These are phyloP conservation scores for Withania somnifera DNA, from an alignment of 305 asterid genomes.

Conservation along the genomic window DNA sequence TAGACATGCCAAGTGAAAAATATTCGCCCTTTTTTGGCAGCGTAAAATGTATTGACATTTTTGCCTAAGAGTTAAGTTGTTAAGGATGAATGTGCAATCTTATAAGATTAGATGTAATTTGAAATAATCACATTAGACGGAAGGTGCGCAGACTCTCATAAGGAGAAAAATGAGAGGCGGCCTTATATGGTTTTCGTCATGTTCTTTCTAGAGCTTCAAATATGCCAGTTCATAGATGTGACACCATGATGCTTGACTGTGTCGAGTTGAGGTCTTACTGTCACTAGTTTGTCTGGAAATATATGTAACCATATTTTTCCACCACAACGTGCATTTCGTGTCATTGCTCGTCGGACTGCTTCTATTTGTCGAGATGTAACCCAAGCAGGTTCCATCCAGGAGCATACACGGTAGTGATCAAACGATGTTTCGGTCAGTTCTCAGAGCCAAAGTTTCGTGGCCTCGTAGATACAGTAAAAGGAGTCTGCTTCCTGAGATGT, in stretches of 20 bases:
- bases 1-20: too few relatives aligned
- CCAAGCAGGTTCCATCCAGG: constrained; percentile 47
- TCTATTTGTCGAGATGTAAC: too few relatives aligned
- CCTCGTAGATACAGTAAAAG: constrained; percentile 82
- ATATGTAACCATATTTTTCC: too few relatives aligned
- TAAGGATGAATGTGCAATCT: background rate
- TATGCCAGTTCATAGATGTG: background rate
- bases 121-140: too few relatives aligned
- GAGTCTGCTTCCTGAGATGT: constrained; percentile 57
- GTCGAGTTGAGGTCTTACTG: background rate
- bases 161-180: too few relatives aligned
- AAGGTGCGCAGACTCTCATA: too few relatives aligned
- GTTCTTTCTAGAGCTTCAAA: background rate
- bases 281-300: too few relatives aligned
- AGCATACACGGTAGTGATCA: constrained; percentile 32
- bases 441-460: constrained; percentile 71
- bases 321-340: too few relatives aligned
- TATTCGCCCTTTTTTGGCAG: too few relatives aligned
- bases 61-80: background rate
- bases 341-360: too few relatives aligned
- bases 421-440: constrained; percentile 34
- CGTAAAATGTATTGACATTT: too few relatives aligned
- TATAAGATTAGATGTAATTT: too few relatives aligned
- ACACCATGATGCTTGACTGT: background rate
- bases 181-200: background rate